Conservation (phyloP, 768 basidiomycete species). For the Lentinula lateritia region DNA sequence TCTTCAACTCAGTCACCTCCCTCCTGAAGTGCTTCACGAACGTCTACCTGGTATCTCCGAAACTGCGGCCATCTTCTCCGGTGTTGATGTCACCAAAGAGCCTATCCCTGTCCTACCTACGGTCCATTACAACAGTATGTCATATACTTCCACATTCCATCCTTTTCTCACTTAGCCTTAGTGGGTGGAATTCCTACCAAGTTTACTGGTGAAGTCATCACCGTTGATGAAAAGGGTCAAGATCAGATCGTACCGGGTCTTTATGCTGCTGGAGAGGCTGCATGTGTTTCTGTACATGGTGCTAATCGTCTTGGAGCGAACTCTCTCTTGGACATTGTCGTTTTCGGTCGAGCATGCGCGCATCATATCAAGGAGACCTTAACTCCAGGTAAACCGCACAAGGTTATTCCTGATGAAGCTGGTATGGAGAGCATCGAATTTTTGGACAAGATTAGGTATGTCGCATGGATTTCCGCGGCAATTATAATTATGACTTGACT, state of each 20-base stretch:
- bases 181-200: constrained; percentile 99
- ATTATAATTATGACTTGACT: background rate
- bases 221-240: constrained; percentile 80
- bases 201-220: constrained; percentile 97
- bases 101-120: constrained; percentile 98
- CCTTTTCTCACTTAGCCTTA: constrained; percentile 22
- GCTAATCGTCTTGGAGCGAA: constrained; percentile 99
- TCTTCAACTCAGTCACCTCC: constrained; percentile 95
- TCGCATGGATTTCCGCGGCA: background rate
- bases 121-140: constrained; percentile 96
- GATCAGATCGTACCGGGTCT: constrained; percentile 94
- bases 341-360: constrained; percentile 98
- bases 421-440: constrained; percentile 81
- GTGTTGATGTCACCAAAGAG: constrained; percentile 99
- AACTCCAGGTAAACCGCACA: constrained; percentile 87
- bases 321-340: constrained; percentile 97
- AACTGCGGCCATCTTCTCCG: constrained; percentile 97
- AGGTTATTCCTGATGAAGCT: constrained; percentile 78
- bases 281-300: constrained; percentile 97
- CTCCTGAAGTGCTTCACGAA: constrained; percentile 92
- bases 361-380: constrained; percentile 94
- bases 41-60: constrained; percentile 98
- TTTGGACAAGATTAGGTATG: constrained; percentile 78
- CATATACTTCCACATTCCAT: background rate
- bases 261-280: constrained; percentile 98